phyloP scores from a whole-genome alignment of 2,329 filamentous ascomycete species.

The Apiospora rasikravindrae region DNA sequence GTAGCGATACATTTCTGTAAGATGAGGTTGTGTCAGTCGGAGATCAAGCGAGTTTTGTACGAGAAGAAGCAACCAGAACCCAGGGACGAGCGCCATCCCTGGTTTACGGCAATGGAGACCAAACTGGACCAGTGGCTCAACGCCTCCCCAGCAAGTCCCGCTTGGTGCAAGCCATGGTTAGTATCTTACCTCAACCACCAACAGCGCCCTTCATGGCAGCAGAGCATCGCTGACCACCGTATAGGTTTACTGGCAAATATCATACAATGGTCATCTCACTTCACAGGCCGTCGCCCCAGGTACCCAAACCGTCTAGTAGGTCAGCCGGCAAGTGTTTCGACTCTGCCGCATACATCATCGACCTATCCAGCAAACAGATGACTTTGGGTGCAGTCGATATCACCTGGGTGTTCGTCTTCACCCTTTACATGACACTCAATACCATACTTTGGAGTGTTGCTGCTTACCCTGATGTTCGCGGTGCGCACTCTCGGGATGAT shows the following conservation, averaged over 20 bases:
- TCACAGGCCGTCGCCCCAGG: slow-evolving; percentile 89
- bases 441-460: slow-evolving; percentile 91
- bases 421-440: slow-evolving; percentile 90
- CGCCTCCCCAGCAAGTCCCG: slow-evolving; percentile 71
- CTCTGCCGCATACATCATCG: slow-evolving; percentile 80
- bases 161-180: slow-evolving; percentile 81
- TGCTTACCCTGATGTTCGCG: slow-evolving; percentile 77
- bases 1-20: slow-evolving; percentile 93
- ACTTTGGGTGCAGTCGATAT: slow-evolving; percentile 77
- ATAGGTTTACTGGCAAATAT: slow-evolving; percentile 70
- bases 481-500: slow-evolving; percentile 72
- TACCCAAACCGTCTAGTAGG: slow-evolving; percentile 80
- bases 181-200: slow-evolving; percentile 35
- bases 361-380: slow-evolving; percentile 81
- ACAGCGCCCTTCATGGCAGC: not conserved
- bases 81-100: slow-evolving; percentile 79
- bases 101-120: slow-evolving; percentile 81
- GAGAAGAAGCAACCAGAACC: slow-evolving; percentile 81
- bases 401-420: slow-evolving; percentile 91
- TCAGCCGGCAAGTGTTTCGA: slow-evolving; percentile 85
- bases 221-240: slow-evolving; percentile 24
- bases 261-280: slow-evolving; percentile 90
- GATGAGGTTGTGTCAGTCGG: slow-evolving; percentile 85
- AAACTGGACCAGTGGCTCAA: slow-evolving; percentile 83
- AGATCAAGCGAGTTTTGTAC: slow-evolving; percentile 86